phyloP scores from a whole-genome alignment of 2,329 filamentous ascomycete genomes.

The Laburnicola sp. region DNA sequence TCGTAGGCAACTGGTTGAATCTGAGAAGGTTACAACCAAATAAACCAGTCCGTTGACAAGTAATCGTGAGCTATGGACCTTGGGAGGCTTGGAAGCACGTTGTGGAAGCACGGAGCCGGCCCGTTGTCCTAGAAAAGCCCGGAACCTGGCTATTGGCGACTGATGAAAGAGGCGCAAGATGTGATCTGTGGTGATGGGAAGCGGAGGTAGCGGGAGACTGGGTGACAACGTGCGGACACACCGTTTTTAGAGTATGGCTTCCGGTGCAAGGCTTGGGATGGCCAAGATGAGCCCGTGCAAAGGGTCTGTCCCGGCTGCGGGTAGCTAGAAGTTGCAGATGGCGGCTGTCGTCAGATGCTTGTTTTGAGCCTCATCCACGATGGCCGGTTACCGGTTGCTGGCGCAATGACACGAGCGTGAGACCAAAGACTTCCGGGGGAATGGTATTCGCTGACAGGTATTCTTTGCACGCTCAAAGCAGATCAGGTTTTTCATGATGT shows the following conservation, averaged over 20 bases:
- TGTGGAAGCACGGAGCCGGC: slow-evolving; percentile 26
- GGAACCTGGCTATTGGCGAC: slow-evolving; percentile 15
- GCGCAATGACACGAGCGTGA: slow-evolving; percentile 1
- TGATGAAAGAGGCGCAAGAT: slow-evolving; percentile 15
- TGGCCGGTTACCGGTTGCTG: slow-evolving; percentile 17
- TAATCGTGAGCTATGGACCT: slow-evolving; percentile 27
- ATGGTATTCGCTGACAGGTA: slow-evolving; percentile 1
- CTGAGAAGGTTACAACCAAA: slow-evolving; percentile 21
- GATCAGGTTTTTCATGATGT: background rate
- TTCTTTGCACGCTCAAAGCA: background rate
- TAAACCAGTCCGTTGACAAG: slow-evolving; percentile 31
- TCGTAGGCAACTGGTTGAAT: slow-evolving; percentile 20
- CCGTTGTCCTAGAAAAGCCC: slow-evolving; percentile 14
- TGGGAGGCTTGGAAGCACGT: slow-evolving; percentile 23
- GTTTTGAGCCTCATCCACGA: slow-evolving; percentile 40
- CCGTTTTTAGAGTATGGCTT: slow-evolving; percentile 39
- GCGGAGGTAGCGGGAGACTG: slow-evolving; percentile 24
- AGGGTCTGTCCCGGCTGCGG: slow-evolving; percentile 1
- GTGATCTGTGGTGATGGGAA: slow-evolving; percentile 20
- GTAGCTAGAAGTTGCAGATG: slow-evolving; percentile 8
- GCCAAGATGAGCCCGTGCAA: slow-evolving; percentile 5
- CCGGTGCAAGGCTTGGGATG: slow-evolving; percentile 3
- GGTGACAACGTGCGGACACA: slow-evolving; percentile 19
- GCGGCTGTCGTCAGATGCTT: slow-evolving; percentile 45
- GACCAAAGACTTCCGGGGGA: background rate